Evolutionary conservation across 495 filamentous ascomycete genomes (phyloP).

Genomic region (Penicillium coffeae): DNA sequence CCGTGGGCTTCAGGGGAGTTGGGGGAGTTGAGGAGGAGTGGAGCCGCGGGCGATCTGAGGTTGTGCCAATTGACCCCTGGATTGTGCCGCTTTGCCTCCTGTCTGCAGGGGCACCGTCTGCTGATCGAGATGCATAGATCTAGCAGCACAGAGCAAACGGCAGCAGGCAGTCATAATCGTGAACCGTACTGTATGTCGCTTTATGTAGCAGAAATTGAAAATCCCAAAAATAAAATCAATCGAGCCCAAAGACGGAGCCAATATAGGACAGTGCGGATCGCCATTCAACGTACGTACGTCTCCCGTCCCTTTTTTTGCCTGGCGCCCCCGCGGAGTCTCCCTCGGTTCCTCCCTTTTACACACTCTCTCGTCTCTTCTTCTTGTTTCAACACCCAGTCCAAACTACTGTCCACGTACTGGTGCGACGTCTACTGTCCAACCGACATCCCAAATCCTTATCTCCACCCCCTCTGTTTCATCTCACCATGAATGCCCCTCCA

Average conservation of each 20-base stretch:
- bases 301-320: neutral
- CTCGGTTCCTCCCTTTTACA: slow-evolving; percentile 2
- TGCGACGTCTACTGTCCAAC: slow-evolving; percentile 2
- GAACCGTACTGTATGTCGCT: too few species aligned
- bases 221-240: neutral
- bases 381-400: slow-evolving; percentile 14
- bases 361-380: slow-evolving; percentile 11
- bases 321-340: neutral
- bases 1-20: neutral
- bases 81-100: neutral
- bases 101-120: too few species aligned
- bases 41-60: neutral
- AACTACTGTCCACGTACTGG: neutral
- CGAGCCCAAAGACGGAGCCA: neutral
- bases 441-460: slow-evolving; percentile 11
- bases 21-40: neutral
- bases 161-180: too few species aligned
- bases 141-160: too few species aligned
- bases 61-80: neutral
- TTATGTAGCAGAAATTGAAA: neutral
- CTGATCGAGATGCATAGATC: too few species aligned
- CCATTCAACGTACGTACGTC: neutral
- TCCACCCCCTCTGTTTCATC: slow-evolving; percentile 23
- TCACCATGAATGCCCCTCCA: slow-evolving; percentile 39
- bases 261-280: too few species aligned